Percentiles rank a stretch among this genome's conserved stretches.
phyloP scores from a whole-genome alignment of 2,329 filamentous ascomycete species.

The Neophaeococcomyces aloes region DNA sequence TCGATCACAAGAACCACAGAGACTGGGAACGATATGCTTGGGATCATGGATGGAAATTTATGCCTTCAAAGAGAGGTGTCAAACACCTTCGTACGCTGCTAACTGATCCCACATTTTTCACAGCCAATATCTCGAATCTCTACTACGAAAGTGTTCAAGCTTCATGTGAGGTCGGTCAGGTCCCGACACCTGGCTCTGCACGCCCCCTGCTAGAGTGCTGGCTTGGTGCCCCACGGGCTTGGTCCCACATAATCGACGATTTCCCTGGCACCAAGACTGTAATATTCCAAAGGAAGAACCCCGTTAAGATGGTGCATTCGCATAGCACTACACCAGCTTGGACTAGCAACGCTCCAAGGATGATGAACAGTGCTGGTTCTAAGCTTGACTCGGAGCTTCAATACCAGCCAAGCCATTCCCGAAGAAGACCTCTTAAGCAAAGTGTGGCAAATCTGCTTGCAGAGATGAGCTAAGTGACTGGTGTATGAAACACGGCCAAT shows the following conservation, averaged over 20 bases:
- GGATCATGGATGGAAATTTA: slow-evolving; percentile 25
- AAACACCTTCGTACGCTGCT: slow-evolving; percentile 25
- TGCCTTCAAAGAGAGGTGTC: slow-evolving; percentile 19
- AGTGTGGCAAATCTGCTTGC: slow-evolving; percentile 3
- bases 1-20: slow-evolving; percentile 21
- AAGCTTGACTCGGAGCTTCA: neutral
- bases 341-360: neutral
- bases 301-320: neutral
- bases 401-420: neutral
- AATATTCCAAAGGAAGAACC: slow-evolving; percentile 15
- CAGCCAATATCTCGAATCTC: slow-evolving; percentile 16
- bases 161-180: slow-evolving; percentile 9
- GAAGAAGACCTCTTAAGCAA: neutral
- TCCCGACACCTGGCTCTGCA: neutral
- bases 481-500: no score
- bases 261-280: slow-evolving; percentile 22
- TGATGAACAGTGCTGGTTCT: neutral
- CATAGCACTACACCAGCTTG: neutral
- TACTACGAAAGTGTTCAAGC: slow-evolving; percentile 16
- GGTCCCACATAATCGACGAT: slow-evolving; percentile 22
- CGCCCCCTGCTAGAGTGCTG: slow-evolving; percentile 19
- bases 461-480: neutral
- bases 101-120: slow-evolving; percentile 20
- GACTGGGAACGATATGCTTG: slow-evolving; percentile 19
- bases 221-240: slow-evolving; percentile 16